Evolutionary conservation across 2,329 filamentous ascomycete genomes (phyloP), one percentile per base, ranked within the genome.

Genomic region (Aspergillus sp.): DNA sequence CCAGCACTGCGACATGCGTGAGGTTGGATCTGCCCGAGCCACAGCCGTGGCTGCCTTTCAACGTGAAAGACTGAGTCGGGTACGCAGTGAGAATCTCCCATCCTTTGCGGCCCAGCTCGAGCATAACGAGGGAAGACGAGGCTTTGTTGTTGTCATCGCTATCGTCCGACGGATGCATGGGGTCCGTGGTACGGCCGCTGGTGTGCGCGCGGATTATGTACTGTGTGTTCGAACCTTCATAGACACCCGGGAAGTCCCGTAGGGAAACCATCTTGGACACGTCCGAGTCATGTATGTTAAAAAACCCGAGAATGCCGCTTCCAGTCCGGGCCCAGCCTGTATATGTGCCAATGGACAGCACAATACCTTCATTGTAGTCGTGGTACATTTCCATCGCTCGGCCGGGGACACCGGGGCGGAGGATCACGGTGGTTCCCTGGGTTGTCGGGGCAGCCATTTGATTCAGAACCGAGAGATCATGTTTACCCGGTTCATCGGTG

Each of bases 61-160:
- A 41, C 3, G 48, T 58, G 52, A 91, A 82, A 0, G 72, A 65
- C 1, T 74, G 73, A 2, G 89, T 65, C 0, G 86, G 83, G 52
- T 84, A 86, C 0, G 86, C 85, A 0, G 83, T 85, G 6, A 95
- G 72, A 45, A 96, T 87, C 42, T 96, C 90, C 73, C 87, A 94
- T 2, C 82, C 85, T 28, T 78, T 73, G 1, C 77, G 66, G 4
- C 75, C 77, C 0, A 96, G 68, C 1, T 81, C 79, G 1, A 87
- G 63, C 0, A 78, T 73, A 0, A 93, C 67, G 10, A 88, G 65
- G 1, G 78, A 19, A 19, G 19, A 19, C 19, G 19, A 19, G 19
- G 19, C 19, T 19, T 19, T 19, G 19, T 19, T 19, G 19, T 19
- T 19, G 19, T 19, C 19, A 19, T 19, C 63, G 27, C 62, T 50